Conservation (phyloP, 2,329 filamentous ascomycete species). For the Pezicula neosporulosa region DNA sequence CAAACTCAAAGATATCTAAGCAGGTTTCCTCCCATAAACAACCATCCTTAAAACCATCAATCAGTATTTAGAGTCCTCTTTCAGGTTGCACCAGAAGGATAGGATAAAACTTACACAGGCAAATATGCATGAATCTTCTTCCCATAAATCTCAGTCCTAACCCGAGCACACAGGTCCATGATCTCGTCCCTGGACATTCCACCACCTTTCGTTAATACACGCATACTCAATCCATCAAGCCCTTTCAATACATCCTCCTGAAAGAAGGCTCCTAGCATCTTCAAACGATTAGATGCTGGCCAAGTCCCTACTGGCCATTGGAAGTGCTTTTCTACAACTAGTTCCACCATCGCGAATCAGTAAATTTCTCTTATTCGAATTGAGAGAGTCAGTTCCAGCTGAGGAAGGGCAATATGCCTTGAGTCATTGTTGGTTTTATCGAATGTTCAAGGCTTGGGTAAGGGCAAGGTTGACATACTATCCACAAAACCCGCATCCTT, state of each 20-base stretch:
- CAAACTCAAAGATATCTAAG: neutral
- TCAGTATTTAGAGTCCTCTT: neutral
- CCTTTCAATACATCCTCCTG: slow-evolving; percentile 13
- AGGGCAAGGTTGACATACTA: slow-evolving; percentile 9
- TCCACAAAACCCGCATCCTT: slow-evolving; percentile 8
- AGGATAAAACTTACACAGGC: slow-evolving; percentile 4
- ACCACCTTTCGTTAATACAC: slow-evolving; percentile 20
- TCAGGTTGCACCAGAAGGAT: neutral
- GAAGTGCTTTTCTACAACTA: no score
- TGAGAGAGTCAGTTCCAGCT: no score
- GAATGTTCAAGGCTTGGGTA: slow-evolving; percentile 2
- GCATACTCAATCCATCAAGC: slow-evolving; percentile 19
- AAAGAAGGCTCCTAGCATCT: slow-evolving; percentile 18
- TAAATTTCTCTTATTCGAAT: no score
- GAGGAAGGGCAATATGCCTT: no score
- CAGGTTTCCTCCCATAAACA: slow-evolving; percentile 11
- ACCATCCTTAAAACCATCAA: slow-evolving; percentile 1
- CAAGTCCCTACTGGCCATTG: no score
- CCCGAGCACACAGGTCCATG: slow-evolving; percentile 25
- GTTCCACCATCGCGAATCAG: no score
- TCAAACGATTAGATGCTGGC: no score
- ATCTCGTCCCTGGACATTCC: slow-evolving; percentile 29
- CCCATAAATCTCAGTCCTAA: slow-evolving; percentile 29
- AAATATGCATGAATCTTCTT: slow-evolving; percentile 26
- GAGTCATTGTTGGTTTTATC: no score